Evolutionary conservation across 495 filamentous ascomycete genomes (phyloP).

Genomic region (Pseudomonodictys pantanalensis): DNA sequence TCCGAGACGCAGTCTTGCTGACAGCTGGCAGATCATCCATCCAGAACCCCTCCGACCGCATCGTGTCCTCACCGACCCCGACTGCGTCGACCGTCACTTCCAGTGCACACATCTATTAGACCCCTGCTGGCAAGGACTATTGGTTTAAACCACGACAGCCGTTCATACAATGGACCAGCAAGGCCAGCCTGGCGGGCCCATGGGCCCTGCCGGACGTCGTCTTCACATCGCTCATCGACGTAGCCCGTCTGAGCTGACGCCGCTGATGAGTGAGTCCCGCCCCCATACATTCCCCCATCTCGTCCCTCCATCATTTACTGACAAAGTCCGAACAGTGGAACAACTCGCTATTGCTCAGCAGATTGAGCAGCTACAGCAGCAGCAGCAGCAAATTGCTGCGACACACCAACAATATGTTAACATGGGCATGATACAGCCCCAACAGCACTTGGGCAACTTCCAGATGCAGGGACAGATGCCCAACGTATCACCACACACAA

Average conservation of each 20-base stretch:
- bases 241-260: constrained; percentile 96
- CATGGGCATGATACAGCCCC: constrained; percentile 86
- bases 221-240: constrained; percentile 96
- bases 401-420: constrained; percentile 96
- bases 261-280: constrained; percentile 89
- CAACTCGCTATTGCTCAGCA: constrained; percentile 98
- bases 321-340: constrained; percentile 59
- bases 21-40: constrained; percentile 23
- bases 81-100: constrained; percentile 8
- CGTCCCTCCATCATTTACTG: constrained; percentile 1
- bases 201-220: constrained; percentile 81
- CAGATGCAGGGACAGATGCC: constrained; percentile 64
- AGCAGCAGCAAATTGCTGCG: constrained; percentile 95
- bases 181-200: constrained; percentile 68
- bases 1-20: constrained; percentile 8
- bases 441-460: constrained; percentile 73
- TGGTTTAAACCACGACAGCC: constrained; percentile 13
- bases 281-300: constrained; percentile 1
- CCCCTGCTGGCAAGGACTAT: constrained; percentile 6
- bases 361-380: constrained; percentile 95
- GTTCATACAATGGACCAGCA: constrained; percentile 72
- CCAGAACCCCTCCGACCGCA: constrained; percentile 16
- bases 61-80: constrained; percentile 4
- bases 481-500: constrained; percentile 76
- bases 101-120: constrained; percentile 7